Evolutionary conservation across 2,329 filamentous ascomycete genomes (phyloP).

Genomic region (Furcasterigmium sp.): DNA sequence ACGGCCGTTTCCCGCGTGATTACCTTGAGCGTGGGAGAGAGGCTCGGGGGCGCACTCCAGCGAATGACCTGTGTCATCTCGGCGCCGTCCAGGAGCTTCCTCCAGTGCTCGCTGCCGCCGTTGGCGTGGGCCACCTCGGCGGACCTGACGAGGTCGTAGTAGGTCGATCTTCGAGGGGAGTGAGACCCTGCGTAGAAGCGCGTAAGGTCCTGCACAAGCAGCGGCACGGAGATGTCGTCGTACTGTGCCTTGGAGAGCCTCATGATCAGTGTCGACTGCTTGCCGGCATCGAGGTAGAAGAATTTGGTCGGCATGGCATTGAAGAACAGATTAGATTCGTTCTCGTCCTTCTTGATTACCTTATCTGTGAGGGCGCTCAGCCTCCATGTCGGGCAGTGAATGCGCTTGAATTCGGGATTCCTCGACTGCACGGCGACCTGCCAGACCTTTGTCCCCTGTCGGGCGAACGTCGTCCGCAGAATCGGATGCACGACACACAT

Average conservation of each 20-base stretch:
- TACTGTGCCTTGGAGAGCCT: slow-evolving; percentile 45
- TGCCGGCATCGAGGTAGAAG: slow-evolving; percentile 41
- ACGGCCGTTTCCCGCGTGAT: slow-evolving; percentile 33
- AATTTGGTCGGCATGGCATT: slow-evolving; percentile 42
- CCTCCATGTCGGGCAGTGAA: slow-evolving; percentile 33
- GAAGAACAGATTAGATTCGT: slow-evolving; percentile 29
- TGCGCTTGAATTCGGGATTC: slow-evolving; percentile 35
- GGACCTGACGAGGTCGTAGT: slow-evolving; percentile 42
- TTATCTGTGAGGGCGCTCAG: slow-evolving; percentile 33
- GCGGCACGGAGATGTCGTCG: slow-evolving; percentile 37
- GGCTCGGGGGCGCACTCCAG: slow-evolving; percentile 33
- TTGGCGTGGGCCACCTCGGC: slow-evolving; percentile 27
- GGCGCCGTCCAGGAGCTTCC: slow-evolving; percentile 35
- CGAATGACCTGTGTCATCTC: slow-evolving; percentile 40
- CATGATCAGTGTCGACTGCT: slow-evolving; percentile 41
- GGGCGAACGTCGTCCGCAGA: slow-evolving; percentile 48
- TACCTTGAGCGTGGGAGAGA: slow-evolving; percentile 31
- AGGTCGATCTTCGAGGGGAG: slow-evolving; percentile 31
- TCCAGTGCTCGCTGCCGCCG: slow-evolving; percentile 40
- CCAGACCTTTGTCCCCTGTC: slow-evolving; percentile 39
- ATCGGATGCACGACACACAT: slow-evolving; percentile 42
- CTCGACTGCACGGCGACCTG: slow-evolving; percentile 41
- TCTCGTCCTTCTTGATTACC: slow-evolving; percentile 37
- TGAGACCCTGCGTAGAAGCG: slow-evolving; percentile 35
- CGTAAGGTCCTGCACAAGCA: slow-evolving; percentile 43